These are phyloP conservation scores for Blastomyces parvus DNA, from an alignment of 2,329 filamentous ascomycete species.

Conservation along the genomic window DNA sequence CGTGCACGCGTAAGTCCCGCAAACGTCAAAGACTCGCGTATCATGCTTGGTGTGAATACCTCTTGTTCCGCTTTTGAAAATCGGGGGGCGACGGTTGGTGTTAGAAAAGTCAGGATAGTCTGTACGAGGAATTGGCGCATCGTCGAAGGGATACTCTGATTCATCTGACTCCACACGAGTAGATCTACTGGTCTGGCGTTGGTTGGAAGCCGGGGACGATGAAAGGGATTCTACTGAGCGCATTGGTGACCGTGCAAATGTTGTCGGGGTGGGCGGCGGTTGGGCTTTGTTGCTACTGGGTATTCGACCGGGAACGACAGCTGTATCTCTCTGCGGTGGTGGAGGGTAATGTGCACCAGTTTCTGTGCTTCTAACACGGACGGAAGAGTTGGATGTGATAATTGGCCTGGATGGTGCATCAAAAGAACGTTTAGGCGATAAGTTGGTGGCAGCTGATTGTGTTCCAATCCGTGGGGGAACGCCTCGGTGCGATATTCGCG, in stretches of 20 bases:
- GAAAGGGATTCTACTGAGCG: slow-evolving; percentile 22
- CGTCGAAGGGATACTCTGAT: slow-evolving; percentile 35
- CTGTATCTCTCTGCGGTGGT: slow-evolving; percentile 24
- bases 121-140: slow-evolving; percentile 44
- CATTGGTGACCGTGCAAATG: slow-evolving; percentile 22
- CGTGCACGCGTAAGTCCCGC: slow-evolving; percentile 77
- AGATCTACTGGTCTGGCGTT: slow-evolving; percentile 9
- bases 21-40: slow-evolving; percentile 74
- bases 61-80: slow-evolving; percentile 58
- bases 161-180: slow-evolving; percentile 43
- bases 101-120: slow-evolving; percentile 78
- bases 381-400: neutral
- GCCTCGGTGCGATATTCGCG: slow-evolving; percentile 12
- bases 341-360: slow-evolving; percentile 23
- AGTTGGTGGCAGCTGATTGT: neutral
- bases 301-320: slow-evolving; percentile 15
- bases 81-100: slow-evolving; percentile 73
- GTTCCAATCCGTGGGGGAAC: slow-evolving; percentile 9
- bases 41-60: slow-evolving; percentile 82
- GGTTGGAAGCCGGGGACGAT: slow-evolving; percentile 6
- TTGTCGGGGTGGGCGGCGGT: slow-evolving; percentile 14
- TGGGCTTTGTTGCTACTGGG: slow-evolving; percentile 10
- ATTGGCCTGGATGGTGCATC: slow-evolving; percentile 11
- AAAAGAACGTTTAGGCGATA: slow-evolving; percentile 11
- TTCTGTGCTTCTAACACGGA: slow-evolving; percentile 11